Evolutionary conservation across 23 red algal genomes (phyloP).

Genomic region (Pyropia yezoensis): DNA sequence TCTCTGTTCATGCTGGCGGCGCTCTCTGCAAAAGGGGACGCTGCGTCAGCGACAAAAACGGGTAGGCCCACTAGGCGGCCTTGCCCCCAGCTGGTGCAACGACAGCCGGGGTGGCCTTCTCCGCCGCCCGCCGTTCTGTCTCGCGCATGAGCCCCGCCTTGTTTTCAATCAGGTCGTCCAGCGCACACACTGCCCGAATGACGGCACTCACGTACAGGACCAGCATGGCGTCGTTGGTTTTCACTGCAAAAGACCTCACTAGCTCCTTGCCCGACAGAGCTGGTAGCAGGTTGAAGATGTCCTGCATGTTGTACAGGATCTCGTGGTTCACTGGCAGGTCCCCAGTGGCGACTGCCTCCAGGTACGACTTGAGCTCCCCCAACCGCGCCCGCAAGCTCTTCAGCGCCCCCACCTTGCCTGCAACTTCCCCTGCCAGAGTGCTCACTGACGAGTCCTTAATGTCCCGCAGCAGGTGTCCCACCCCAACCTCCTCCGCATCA

Average conservation of each 20-base stretch:
- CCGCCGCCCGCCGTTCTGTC: constrained; percentile 68
- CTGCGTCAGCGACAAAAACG: too few relatives aligned
- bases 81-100: too few relatives aligned
- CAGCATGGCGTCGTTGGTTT: constrained; percentile 92
- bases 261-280: constrained; percentile 45
- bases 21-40: too few relatives aligned
- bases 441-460: constrained; percentile 74
- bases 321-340: constrained; percentile 86
- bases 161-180: constrained; percentile 94
- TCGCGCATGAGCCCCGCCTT: constrained; percentile 70
- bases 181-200: constrained; percentile 71
- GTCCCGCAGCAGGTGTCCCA: constrained; percentile 87
- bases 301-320: constrained; percentile 94
- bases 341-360: constrained; percentile 55
- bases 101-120: constrained; percentile 18
- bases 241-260: constrained; percentile 52
- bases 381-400: constrained; percentile 60
- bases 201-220: constrained; percentile 81
- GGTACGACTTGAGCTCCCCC: constrained; percentile 62
- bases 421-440: constrained; percentile 78
- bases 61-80: too few relatives aligned
- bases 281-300: constrained; percentile 85
- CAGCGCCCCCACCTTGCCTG: constrained; percentile 74
- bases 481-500: constrained; percentile 97
- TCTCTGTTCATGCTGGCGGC: too few relatives aligned